Conservation (phyloP, 345 rosid genomes). For the Populus tremula region DNA sequence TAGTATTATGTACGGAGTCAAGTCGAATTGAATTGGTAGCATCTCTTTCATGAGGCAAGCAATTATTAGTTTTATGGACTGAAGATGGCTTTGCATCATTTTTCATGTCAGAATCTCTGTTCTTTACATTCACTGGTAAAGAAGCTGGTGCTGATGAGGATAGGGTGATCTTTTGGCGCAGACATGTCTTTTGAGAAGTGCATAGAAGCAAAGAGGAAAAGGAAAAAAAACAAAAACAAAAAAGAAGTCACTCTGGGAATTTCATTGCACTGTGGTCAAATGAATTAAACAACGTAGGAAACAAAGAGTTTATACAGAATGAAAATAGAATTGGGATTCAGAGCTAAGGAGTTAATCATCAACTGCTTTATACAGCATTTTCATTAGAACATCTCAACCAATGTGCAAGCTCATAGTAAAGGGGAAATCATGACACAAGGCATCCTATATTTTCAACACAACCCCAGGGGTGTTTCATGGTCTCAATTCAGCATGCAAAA, state of each 20-base stretch:
- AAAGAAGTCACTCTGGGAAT: background rate
- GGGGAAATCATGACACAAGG: background rate
- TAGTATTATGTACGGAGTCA: background rate
- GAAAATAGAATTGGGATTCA: background rate
- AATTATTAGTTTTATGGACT: conserved; percentile 8
- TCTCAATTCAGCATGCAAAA: background rate
- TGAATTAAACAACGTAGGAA: background rate
- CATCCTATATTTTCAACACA: background rate
- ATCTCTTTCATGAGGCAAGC: conserved; percentile 7
- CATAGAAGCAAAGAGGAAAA: background rate
- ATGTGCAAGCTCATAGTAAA: background rate
- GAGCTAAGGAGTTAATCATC: background rate
- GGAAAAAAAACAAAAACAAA: background rate
- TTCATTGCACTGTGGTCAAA: background rate
- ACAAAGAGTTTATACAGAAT: background rate
- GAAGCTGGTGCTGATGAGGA: conserved; percentile 43
- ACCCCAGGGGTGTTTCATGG: background rate
- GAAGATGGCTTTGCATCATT: conserved; percentile 10
- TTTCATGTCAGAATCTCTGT: conserved; percentile 3
- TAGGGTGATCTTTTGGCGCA: conserved; percentile 84
- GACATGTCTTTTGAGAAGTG: conserved; percentile 53
- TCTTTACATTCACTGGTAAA: background rate
- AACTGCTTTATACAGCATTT: background rate
- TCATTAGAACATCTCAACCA: background rate
- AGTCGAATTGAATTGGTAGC: background rate